These are phyloP conservation scores for Astrephomene gubernaculifera DNA, from an alignment of 139 green algal genomes.

Conservation along the genomic window DNA sequence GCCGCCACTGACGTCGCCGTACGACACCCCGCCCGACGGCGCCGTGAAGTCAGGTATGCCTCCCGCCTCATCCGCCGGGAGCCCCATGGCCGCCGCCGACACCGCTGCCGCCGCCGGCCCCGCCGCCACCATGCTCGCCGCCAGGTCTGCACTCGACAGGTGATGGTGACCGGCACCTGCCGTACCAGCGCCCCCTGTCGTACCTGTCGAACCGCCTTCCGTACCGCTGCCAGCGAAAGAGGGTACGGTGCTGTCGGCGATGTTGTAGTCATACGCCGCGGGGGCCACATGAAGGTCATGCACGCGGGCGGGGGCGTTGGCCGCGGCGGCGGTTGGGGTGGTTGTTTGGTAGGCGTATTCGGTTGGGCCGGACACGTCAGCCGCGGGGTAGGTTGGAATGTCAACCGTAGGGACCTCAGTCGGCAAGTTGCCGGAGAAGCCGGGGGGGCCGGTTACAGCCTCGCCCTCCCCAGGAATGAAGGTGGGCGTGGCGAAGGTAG, in stretches of 20 bases:
- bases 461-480: not conserved
- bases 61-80: not conserved
- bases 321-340: not conserved
- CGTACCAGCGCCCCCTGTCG: not conserved
- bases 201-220: not conserved
- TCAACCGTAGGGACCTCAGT: not conserved
- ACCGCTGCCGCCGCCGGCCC: constrained; percentile 23
- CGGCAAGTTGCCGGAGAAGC: not conserved
- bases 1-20: not conserved
- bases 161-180: not conserved
- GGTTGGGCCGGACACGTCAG: not conserved
- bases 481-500: not conserved
- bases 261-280: not conserved
- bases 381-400: no score
- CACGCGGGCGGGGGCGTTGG: constrained; percentile 2
- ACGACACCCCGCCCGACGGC: not conserved
- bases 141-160: constrained; percentile 12
- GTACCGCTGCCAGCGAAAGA: not conserved
- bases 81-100: constrained; percentile 14
- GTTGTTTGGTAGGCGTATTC: not conserved
- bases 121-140: constrained; percentile 8
- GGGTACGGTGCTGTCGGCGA: not conserved
- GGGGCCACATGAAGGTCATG: not conserved
- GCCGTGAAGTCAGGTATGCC: not conserved
- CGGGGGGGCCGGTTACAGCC: not conserved